A percentile compares a stretch with the other conserved stretches of the same genome.
These are phyloP conservation scores for Buddleja alternifolia DNA, from an alignment of 257 asterid genomes.

Conservation along the genomic window DNA sequence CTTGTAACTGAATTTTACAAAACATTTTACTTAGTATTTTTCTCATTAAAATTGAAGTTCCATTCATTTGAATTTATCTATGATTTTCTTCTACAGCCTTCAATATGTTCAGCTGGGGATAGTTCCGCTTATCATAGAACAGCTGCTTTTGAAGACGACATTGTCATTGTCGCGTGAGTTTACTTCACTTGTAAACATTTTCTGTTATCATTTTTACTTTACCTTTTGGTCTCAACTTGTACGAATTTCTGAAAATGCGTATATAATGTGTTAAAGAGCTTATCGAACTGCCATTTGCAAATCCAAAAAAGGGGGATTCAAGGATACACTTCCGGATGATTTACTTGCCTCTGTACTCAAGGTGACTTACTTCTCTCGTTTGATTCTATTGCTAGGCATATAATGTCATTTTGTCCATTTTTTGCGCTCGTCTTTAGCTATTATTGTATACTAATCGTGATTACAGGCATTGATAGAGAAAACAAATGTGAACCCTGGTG, in stretches of 20 bases:
- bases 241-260: neutral
- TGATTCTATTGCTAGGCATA: constrained; percentile 5
- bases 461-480: constrained; percentile 74
- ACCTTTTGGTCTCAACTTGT: neutral
- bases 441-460: neutral
- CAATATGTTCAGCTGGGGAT: constrained; percentile 58
- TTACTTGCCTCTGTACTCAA: constrained; percentile 86
- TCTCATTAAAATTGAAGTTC: too few species aligned
- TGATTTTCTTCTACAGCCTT: constrained; percentile 51
- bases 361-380: constrained; percentile 43
- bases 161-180: constrained; percentile 93
- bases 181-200: constrained; percentile 21
- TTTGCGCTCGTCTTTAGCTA: neutral
- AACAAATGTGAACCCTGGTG: constrained; percentile 72
- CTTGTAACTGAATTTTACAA: too few species aligned
- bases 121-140: constrained; percentile 46
- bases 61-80: neutral
- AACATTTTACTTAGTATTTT: too few species aligned
- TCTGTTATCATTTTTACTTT: neutral
- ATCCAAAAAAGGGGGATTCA: constrained; percentile 84
- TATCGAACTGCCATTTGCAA: constrained; percentile 86
- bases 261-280: constrained; percentile 52
- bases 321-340: constrained; percentile 90
- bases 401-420: neutral
- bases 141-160: constrained; percentile 77